A percentile compares a stretch with the other conserved stretches of the same genome.
Conservation (phyloP, 2,329 filamentous ascomycete genomes). For the Septoria petroselini region DNA sequence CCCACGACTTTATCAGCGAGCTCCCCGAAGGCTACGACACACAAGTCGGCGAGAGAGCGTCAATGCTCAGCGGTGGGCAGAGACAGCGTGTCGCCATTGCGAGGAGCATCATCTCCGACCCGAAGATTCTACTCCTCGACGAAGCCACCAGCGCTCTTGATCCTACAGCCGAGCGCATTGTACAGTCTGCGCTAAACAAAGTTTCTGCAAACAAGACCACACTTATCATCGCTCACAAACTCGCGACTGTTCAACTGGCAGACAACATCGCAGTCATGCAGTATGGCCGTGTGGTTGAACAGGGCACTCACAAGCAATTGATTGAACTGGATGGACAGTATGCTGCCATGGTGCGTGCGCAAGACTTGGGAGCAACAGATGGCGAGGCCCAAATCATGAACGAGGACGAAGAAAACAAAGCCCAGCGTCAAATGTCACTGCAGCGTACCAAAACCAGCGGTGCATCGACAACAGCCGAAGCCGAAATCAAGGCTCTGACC, state of each 20-base stretch:
- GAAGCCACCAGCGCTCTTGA: constrained; percentile 42
- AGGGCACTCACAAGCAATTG: constrained; percentile 44
- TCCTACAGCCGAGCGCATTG: constrained; percentile 35
- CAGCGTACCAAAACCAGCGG: constrained; percentile 30
- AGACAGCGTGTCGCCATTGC: constrained; percentile 40
- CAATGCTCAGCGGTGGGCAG: constrained; percentile 39
- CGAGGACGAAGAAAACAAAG: constrained; percentile 30
- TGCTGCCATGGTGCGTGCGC: constrained; percentile 46
- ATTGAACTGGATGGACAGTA: constrained; percentile 42
- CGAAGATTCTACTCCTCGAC: constrained; percentile 38
- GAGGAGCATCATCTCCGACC: constrained; percentile 38
- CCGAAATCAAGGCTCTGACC: constrained; percentile 34
- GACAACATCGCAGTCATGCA: constrained; percentile 48
- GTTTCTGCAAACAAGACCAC: constrained; percentile 38
- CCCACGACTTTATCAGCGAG: constrained; percentile 40
- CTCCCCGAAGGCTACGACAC: constrained; percentile 39
- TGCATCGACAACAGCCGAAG: constrained; percentile 33
- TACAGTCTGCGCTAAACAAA: constrained; percentile 37
- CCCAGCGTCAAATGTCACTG: constrained; percentile 31
- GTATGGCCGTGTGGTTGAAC: constrained; percentile 45
- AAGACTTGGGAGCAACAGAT: constrained; percentile 43
- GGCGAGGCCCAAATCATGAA: constrained; percentile 29
- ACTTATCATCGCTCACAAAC: constrained; percentile 45
- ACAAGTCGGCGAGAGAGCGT: constrained; percentile 37
- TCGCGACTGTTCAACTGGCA: constrained; percentile 45